A percentile compares a stretch with the other conserved stretches of the same genome.
phyloP scores from a whole-genome alignment of 169 alveolate genomes.

The Cryptosporidium ryanae region DNA sequence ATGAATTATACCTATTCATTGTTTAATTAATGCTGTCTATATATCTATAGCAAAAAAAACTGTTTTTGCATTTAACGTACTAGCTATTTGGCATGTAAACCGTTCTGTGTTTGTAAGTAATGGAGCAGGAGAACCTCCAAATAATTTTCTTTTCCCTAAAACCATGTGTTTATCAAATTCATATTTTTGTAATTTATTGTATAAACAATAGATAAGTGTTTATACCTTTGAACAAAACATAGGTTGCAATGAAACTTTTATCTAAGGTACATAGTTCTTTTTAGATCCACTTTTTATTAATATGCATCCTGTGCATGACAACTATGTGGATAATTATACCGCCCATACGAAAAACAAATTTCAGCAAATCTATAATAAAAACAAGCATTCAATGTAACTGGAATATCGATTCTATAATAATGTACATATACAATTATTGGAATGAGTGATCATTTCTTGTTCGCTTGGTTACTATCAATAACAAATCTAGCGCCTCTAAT shows the following conservation, averaged over 20 bases:
- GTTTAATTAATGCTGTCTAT: neutral
- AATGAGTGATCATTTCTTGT: neutral
- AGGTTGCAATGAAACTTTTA: neutral
- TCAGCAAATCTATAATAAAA: no score
- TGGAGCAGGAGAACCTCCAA: slow-evolving; percentile 74
- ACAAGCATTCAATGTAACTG: no score
- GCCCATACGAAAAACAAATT: no score
- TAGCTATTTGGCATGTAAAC: slow-evolving; percentile 61
- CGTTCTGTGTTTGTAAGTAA: slow-evolving; percentile 53
- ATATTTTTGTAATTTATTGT: neutral
- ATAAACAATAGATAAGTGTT: neutral
- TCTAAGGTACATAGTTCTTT: neutral
- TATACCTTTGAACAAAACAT: neutral
- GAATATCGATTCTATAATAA: no score
- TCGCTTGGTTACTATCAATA: neutral
- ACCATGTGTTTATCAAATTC: slow-evolving; percentile 18
- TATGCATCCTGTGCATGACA: no score
- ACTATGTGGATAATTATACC: neutral
- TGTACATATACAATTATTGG: no score
- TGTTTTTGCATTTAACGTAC: slow-evolving; percentile 11
- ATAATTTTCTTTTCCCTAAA: slow-evolving; percentile 27
- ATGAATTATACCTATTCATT: slow-evolving; percentile 37
- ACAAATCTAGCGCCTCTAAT: slow-evolving; percentile 58
- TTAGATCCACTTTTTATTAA: neutral
- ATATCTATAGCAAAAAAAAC: neutral